Percentiles rank a stretch among this genome's conserved stretches.
phyloP scores from a whole-genome alignment of 2,329 filamentous ascomycete genomes.

The Cladophialophora carrionii region DNA sequence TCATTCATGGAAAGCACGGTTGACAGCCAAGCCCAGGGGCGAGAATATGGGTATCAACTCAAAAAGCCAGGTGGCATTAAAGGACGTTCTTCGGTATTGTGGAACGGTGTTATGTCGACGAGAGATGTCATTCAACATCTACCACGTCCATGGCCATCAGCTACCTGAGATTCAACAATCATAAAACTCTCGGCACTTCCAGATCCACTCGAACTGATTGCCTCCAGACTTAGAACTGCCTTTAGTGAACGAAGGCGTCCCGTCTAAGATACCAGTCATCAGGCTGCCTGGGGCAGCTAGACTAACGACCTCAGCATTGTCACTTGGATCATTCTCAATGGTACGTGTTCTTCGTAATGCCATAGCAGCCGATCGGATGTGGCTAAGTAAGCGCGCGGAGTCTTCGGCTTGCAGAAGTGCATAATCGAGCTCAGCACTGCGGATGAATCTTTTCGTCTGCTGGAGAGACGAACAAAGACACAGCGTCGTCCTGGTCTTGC shows the following conservation, averaged over 20 bases:
- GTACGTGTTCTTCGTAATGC: not conserved
- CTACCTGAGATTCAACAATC: not conserved
- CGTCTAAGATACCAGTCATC: slow-evolving; percentile 1
- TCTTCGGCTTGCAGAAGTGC: slow-evolving; percentile 11
- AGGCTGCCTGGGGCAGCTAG: not conserved
- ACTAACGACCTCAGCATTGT: not conserved
- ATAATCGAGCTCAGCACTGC: slow-evolving; percentile 7
- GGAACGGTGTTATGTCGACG: no score
- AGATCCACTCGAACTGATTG: not conserved
- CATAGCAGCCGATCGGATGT: not conserved
- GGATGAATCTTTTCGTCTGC: no score
- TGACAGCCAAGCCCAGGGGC: not conserved
- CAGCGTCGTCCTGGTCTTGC: no score
- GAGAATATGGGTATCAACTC: not conserved
- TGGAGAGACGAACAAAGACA: no score
- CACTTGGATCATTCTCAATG: not conserved
- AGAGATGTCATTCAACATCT: no score
- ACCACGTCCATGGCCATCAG: no score
- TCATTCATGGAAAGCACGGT: not conserved
- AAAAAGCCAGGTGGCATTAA: not conserved
- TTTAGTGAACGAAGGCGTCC: not conserved
- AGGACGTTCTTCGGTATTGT: not conserved
- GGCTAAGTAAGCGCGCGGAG: not conserved
- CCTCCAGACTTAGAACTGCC: not conserved
- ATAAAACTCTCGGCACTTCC: not conserved